Conservation (phyloP, 1,284 basidiomycete genomes). For the Trichosporon sp. region DNA sequence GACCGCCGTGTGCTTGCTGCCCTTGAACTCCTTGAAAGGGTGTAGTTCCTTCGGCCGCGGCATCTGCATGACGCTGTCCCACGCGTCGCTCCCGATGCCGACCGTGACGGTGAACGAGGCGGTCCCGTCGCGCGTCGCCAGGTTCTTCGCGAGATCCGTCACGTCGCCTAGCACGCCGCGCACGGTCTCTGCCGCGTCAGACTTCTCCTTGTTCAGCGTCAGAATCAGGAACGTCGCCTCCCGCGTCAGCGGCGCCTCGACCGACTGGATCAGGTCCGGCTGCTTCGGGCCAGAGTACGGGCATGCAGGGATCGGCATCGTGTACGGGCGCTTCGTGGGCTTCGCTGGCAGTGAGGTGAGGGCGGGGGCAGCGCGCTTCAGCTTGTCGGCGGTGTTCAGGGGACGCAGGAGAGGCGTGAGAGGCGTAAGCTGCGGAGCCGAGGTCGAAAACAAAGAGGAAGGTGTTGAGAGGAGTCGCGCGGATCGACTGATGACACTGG, state of each 20-base stretch:
- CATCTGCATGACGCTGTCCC: constrained; percentile 13
- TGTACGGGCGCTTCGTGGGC: neutral
- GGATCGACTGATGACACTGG: neutral
- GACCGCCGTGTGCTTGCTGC: constrained; percentile 13
- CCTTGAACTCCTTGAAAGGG: constrained; percentile 17
- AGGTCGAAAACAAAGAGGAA: too few species aligned
- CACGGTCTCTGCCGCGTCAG: neutral
- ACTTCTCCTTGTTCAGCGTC: constrained; percentile 18
- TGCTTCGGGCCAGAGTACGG: neutral
- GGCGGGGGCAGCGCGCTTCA: neutral
- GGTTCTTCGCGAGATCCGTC: constrained; percentile 15
- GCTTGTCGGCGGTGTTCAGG: neutral
- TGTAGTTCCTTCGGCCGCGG: constrained; percentile 16
- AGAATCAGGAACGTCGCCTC: constrained; percentile 26
- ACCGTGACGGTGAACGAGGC: constrained; percentile 10
- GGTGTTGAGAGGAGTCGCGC: neutral
- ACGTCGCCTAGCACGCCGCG: constrained; percentile 2
- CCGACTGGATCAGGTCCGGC: constrained; percentile 9
- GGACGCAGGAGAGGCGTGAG: neutral
- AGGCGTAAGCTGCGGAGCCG: too few species aligned
- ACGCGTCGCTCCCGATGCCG: constrained; percentile 18
- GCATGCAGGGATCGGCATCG: neutral
- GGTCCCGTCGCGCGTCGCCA: constrained; percentile 12
- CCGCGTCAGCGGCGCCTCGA: constrained; percentile 13
- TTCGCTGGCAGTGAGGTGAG: neutral